Conservation (phyloP, 768 basidiomycete species). For the Lentinula edodes region DNA sequence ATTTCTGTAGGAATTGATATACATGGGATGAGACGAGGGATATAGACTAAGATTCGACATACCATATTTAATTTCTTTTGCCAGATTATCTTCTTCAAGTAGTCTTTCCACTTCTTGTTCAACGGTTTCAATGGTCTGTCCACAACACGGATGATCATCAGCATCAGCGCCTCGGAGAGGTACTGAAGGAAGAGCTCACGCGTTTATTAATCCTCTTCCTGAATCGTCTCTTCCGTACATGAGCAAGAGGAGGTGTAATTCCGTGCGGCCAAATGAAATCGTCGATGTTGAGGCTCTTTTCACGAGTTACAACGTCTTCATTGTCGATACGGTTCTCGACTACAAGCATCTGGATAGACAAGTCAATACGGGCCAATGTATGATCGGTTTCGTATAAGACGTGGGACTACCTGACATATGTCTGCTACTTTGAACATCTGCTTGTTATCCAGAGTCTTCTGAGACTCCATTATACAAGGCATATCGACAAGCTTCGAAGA, state of each 20-base stretch:
- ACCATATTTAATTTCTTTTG: conserved; percentile 77
- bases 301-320: conserved; percentile 58
- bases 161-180: no score
- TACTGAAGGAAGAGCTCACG: conserved; percentile 34
- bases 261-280: conserved; percentile 99
- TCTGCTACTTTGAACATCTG: conserved; percentile 99
- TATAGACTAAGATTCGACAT: conserved; percentile 10
- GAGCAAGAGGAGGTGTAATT: conserved; percentile 86
- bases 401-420: conserved; percentile 78
- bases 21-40: background rate
- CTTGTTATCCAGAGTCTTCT: conserved; percentile 94
- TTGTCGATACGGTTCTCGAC: conserved; percentile 70
- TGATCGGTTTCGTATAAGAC: background rate
- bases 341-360: conserved; percentile 73
- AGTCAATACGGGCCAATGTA: background rate
- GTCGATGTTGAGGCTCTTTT: conserved; percentile 79
- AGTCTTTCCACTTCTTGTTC: conserved; percentile 90
- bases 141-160: background rate
- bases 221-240: conserved; percentile 88
- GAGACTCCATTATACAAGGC: conserved; percentile 89
- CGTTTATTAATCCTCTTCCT: conserved; percentile 82
- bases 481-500: conserved; percentile 94
- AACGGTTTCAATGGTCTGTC: conserved; percentile 87
- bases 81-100: conserved; percentile 72
- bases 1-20: conserved; percentile 43